phyloP scores from a whole-genome alignment of 345 rosid species.

The Dipteronia dyeriana region DNA sequence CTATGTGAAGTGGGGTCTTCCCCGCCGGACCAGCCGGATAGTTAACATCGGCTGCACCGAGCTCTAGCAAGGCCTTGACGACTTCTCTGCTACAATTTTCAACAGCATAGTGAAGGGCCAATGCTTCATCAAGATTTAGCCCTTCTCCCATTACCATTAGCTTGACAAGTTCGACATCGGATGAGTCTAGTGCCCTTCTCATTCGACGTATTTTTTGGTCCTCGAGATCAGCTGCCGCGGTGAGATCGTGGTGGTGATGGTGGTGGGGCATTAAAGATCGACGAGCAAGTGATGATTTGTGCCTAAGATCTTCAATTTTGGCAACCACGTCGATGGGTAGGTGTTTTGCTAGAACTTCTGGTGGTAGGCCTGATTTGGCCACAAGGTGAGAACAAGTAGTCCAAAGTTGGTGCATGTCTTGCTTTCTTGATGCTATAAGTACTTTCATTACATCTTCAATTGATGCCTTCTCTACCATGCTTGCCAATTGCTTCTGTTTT shows the following conservation, averaged over 20 bases:
- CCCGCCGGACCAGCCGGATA: slow-evolving; percentile 90
- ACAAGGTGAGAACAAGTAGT: slow-evolving; percentile 95
- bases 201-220: slow-evolving; percentile 92
- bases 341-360: slow-evolving; percentile 90
- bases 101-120: slow-evolving; percentile 94
- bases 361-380: slow-evolving; percentile 93
- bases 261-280: slow-evolving; percentile 61
- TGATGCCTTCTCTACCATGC: slow-evolving; percentile 95
- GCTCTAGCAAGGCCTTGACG: slow-evolving; percentile 93
- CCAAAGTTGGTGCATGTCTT: slow-evolving; percentile 98
- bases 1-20: slow-evolving; percentile 90
- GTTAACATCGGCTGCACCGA: slow-evolving; percentile 97
- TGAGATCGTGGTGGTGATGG: slow-evolving; percentile 58
- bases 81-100: slow-evolving; percentile 98
- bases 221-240: slow-evolving; percentile 74
- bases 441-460: slow-evolving; percentile 99
- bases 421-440: slow-evolving; percentile 89
- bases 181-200: slow-evolving; percentile 94
- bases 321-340: slow-evolving; percentile 87
- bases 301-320: slow-evolving; percentile 92
- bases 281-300: slow-evolving; percentile 74
- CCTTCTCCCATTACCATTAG: slow-evolving; percentile 99
- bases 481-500: slow-evolving; percentile 84
- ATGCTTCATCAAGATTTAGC: slow-evolving; percentile 88
- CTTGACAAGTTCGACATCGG: slow-evolving; percentile 93